Percentiles rank a stretch among this genome's conserved stretches.
phyloP scores from a whole-genome alignment of 2,329 filamentous ascomycete genomes.

The Aspergillus fructus region DNA sequence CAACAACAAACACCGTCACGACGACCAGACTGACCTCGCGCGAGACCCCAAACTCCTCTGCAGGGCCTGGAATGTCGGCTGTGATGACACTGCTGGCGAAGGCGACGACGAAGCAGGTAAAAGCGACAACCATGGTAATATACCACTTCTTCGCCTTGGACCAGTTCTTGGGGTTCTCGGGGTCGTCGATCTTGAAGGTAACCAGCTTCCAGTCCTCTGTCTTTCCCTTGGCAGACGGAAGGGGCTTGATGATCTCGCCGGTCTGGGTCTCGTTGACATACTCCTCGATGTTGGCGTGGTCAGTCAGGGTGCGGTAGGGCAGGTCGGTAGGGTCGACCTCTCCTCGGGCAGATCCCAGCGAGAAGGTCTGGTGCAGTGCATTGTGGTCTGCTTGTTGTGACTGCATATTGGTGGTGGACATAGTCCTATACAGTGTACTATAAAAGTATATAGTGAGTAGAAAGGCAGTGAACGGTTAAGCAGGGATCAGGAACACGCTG shows the following conservation, averaged over 20 bases:
- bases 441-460: too few species aligned
- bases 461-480: too few species aligned
- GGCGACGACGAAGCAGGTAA: conserved; percentile 72
- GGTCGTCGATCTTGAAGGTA: conserved; percentile 69
- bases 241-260: conserved; percentile 61
- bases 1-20: conserved; percentile 76
- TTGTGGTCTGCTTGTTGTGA: conserved; percentile 4
- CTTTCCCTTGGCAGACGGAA: conserved; percentile 53
- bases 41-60: conserved; percentile 64
- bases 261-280: conserved; percentile 62
- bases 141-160: conserved; percentile 76
- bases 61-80: conserved; percentile 67
- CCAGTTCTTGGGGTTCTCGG: conserved; percentile 85
- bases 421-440: background rate
- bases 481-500: background rate
- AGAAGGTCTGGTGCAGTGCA: conserved; percentile 25
- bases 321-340: conserved; percentile 55
- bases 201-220: conserved; percentile 62
- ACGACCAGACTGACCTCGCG: conserved; percentile 70
- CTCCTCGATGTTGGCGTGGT: conserved; percentile 63
- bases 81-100: conserved; percentile 75
- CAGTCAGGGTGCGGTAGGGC: conserved; percentile 64
- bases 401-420: conserved; percentile 15
- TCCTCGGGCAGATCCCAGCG: conserved; percentile 20
- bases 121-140: conserved; percentile 78